These are phyloP conservation scores for Oemleria cerasiformis DNA, from an alignment of 306 rosid genomes.

Conservation along the genomic window DNA sequence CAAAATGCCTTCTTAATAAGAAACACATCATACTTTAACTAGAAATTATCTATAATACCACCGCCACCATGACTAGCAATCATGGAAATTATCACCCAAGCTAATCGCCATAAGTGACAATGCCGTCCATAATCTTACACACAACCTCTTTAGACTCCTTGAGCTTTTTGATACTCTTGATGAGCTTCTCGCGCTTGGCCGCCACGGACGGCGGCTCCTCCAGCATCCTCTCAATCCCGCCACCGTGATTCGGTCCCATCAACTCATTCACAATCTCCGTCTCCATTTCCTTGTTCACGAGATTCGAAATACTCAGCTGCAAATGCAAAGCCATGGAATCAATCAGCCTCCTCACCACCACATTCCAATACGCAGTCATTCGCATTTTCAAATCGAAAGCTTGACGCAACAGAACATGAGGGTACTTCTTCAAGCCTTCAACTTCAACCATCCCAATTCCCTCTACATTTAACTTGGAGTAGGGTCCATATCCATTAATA, in stretches of 20 bases:
- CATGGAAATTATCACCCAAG: not conserved
- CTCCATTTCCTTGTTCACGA: not conserved
- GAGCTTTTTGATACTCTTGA: slow-evolving; percentile 8
- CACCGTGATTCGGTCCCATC: not conserved
- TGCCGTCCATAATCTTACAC: not conserved
- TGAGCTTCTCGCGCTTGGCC: not conserved
- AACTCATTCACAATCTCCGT: not conserved
- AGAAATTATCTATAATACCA: not conserved
- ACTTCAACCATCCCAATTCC: too few relatives aligned
- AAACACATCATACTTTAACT: not conserved
- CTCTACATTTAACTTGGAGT: accelerated
- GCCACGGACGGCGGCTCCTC: not conserved
- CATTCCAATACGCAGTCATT: not conserved
- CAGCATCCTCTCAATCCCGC: not conserved
- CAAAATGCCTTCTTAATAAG: too few relatives aligned
- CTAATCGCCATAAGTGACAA: not conserved
- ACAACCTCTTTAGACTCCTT: not conserved
- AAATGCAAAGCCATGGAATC: slow-evolving; percentile 6
- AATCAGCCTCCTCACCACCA: not conserved
- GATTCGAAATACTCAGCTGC: not conserved
- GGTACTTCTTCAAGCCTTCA: too few relatives aligned
- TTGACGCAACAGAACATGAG: too few relatives aligned
- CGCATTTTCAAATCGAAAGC: not conserved
- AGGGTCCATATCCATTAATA: not conserved
- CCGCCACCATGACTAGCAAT: not conserved